Base-by-base conservation (phyloP, 495 filamentous ascomycete species). In the Daldinia concentrica region DNA sequence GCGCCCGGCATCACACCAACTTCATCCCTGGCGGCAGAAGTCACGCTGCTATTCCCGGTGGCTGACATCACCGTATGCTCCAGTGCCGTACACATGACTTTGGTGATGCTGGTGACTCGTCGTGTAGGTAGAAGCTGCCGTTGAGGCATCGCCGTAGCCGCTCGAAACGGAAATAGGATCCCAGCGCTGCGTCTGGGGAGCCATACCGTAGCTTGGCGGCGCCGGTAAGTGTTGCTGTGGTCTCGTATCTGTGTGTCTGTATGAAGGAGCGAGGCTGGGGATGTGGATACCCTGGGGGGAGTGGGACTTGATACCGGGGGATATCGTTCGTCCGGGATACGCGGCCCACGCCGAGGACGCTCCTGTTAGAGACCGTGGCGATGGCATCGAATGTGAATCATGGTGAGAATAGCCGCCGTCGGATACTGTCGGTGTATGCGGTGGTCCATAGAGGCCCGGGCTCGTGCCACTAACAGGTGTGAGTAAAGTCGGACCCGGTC, bases 301-400 rank as follows among this genome's bases (percentile, higher is more conserved):
- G n/a, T 76, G 76, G 3, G 79, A 76, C 72, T 83, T 83, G 29
- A 81, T 60, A 0, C 65, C 62, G 3, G 82, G 82, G 2, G 82
- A 84, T 69, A 83, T 69, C 43, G 75, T 79, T 3, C 78, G 76
- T 32, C 73, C 51, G 12, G 75, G 71, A 59, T 84, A 84, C 0
- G 79, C 58, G 0, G 69, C 63, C 82, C 82, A 84, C 1, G 74
- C 69, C 0, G 82, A 69, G 1, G 76, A 62, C 0, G 72, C 77
- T 2, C 81, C 81, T 6, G 77, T 73, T 0, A 84, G 73, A 3
- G 80, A 78, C 0, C 82, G 79, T n/a, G 81, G 81, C 26, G 82
- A 84, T 1, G 79, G 66, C 43, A 82, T 72, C 24, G 81, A 76
- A 19, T 84, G 80, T 14, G 74, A 70, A n/a, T 80, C 80, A 67